Evolutionary conservation across 2,329 filamentous ascomycete genomes (phyloP), one percentile per base, ranked within the genome.

Genomic region (Pseudovirgaria hyperparasitica): DNA sequence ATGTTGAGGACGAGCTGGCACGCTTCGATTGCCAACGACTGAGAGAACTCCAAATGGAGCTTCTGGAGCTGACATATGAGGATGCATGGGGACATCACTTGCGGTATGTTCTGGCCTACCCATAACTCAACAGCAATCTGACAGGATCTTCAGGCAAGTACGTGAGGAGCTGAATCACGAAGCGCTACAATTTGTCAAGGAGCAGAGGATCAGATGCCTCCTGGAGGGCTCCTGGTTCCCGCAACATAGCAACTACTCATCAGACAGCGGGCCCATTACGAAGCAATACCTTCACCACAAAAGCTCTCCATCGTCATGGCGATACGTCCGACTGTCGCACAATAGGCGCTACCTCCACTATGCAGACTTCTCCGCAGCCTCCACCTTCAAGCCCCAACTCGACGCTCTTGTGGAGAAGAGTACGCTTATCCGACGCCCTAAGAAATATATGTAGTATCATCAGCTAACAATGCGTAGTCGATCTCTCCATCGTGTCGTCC

Each of bases 101-200:
- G 16, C 72, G 72, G 57, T 60, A 49, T 26, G 19, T 25, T 16
- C 8, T 27, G 24, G 15, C 8, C 23, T 24, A 19, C 12, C 19
- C 7, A 15, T 14, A 9, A 19, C 21, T 15, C n/a, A 25, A 10
- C 26, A 25, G 28, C 22, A 33, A 31, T 32, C 45, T 50, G 38
- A 50, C 40, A 25, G 7, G n/a, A 4, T 29, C 19, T 16, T 26
- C 35, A 63, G 58, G 37, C 82, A 90, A 55, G 82, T 93, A n/a
- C 78, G 85, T 18, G 84, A 94, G 29, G 84, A 92, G 51, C 66
- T 96, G 23, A 80, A 82, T 40, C 76, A 87, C 43, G 90, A 98
- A 54, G 85, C 87, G 8, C 60, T 94, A 28, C 82, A 93, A 45
- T 98, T 98, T 46, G 82, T 96, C 55, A 94, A 93, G 55, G 90